phyloP scores from a whole-genome alignment of 306 rosid species.

The Medicago arabica region DNA sequence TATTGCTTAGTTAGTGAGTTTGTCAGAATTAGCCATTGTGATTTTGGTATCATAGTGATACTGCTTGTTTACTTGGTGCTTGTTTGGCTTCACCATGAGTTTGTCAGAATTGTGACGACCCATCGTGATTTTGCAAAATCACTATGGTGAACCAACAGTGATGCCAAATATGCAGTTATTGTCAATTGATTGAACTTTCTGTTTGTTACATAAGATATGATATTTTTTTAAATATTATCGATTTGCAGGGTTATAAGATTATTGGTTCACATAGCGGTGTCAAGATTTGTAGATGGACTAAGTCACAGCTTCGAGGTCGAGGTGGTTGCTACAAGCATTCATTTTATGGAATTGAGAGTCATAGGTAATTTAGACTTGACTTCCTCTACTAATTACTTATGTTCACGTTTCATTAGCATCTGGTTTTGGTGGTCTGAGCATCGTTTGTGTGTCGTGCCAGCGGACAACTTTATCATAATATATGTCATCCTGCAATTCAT shows the following conservation, averaged over 20 bases:
- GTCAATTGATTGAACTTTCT: slow-evolving; percentile 18
- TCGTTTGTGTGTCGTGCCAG: slow-evolving; percentile 16
- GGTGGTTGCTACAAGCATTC: slow-evolving; percentile 99
- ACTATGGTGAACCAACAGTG: no score
- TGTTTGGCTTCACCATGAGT: no score
- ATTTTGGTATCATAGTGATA: no score
- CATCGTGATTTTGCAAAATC: no score
- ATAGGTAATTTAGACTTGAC: slow-evolving; percentile 60
- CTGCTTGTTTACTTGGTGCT: no score
- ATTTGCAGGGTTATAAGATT: slow-evolving; percentile 89
- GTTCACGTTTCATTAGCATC: slow-evolving; percentile 2
- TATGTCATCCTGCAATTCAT: background rate
- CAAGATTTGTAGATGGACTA: slow-evolving; percentile 98
- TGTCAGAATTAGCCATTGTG: no score
- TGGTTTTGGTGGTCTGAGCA: background rate
- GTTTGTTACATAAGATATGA: slow-evolving; percentile 19
- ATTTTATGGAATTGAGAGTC: slow-evolving; percentile 99
- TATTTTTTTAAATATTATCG: slow-evolving; percentile 27
- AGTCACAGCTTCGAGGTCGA: slow-evolving; percentile 95
- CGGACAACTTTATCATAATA: slow-evolving; percentile 8
- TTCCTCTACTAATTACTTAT: background rate
- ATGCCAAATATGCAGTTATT: no score
- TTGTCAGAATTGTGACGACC: no score
- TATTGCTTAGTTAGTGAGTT: background rate
- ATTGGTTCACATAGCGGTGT: slow-evolving; percentile 97